These are phyloP conservation scores for Penicillium sp. DNA, from an alignment of 2,329 filamentous ascomycete genomes.

Conservation along the genomic window DNA sequence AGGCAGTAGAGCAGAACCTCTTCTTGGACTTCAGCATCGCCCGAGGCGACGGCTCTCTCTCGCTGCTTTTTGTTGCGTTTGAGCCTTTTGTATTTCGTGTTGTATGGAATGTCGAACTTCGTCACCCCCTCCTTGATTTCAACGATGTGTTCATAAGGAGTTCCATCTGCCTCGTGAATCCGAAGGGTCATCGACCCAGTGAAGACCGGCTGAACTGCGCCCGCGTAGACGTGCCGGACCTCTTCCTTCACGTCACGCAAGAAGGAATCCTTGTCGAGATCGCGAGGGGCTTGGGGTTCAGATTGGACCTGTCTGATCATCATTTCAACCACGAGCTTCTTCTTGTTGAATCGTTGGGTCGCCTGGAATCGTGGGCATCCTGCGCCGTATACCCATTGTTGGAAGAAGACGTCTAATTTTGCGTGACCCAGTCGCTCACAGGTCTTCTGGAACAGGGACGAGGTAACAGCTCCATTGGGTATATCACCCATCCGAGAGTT, in stretches of 20 bases:
- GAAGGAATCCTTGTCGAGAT: constrained; percentile 72
- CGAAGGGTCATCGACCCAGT: constrained; percentile 96
- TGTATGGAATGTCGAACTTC: constrained; percentile 93
- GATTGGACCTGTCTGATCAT: constrained; percentile 74
- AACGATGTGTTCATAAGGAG: constrained; percentile 95
- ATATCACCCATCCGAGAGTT: constrained; percentile 82
- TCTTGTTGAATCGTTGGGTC: constrained; percentile 93
- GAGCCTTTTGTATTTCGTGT: constrained; percentile 96
- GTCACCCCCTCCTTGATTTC: constrained; percentile 85
- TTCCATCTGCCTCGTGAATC: constrained; percentile 97
- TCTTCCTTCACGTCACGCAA: constrained; percentile 82
- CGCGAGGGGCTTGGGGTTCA: constrained; percentile 54
- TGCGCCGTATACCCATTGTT: constrained; percentile 84
- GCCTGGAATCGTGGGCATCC: constrained; percentile 88
- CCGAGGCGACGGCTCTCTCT: constrained; percentile 67
- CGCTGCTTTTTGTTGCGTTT: constrained; percentile 83
- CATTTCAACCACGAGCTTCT: constrained; percentile 91
- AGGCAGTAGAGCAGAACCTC: constrained; percentile 87
- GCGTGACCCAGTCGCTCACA: constrained; percentile 88
- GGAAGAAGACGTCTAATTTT: constrained; percentile 85
- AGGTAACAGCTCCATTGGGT: constrained; percentile 66
- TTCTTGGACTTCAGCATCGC: constrained; percentile 66
- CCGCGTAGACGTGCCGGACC: constrained; percentile 65
- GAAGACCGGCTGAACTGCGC: constrained; percentile 73
- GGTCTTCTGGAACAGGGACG: constrained; percentile 72